Conservation (phyloP, 441 rosid species). For the Erodium moschatum region DNA sequence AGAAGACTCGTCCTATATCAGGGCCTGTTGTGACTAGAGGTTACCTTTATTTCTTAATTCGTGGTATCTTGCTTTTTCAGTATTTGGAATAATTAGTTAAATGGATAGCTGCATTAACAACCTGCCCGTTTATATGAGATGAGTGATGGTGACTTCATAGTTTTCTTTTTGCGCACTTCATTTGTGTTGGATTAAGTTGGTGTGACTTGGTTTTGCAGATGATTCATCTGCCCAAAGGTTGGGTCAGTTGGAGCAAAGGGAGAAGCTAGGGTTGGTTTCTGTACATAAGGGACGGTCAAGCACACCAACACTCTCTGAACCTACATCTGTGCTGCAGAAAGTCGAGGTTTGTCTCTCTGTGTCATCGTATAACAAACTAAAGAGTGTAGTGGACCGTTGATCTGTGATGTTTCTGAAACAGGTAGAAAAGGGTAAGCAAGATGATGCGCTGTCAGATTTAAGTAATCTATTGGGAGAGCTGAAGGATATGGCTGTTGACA, state of each 20-base stretch:
- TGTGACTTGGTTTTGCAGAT: constrained; percentile 31
- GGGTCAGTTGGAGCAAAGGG: constrained; percentile 45
- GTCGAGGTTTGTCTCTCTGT: constrained; percentile 42
- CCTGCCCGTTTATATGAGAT: not conserved
- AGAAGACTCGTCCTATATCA: constrained; percentile 53
- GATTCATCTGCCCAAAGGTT: constrained; percentile 32
- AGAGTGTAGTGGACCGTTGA: not conserved
- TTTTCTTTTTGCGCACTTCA: not conserved
- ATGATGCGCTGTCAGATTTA: constrained; percentile 61
- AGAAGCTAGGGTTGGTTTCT: constrained; percentile 48
- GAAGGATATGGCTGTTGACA: constrained; percentile 76
- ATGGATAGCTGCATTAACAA: not conserved
- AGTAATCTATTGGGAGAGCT: constrained; percentile 67
- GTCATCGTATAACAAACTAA: too few relatives aligned
- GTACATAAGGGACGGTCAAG: constrained; percentile 33
- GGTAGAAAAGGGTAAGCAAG: constrained; percentile 76
- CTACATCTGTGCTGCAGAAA: constrained; percentile 46
- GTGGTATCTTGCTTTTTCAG: not conserved
- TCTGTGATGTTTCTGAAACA: constrained; percentile 26
- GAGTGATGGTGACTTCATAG: not conserved
- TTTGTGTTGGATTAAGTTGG: not conserved
- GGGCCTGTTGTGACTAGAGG: constrained; percentile 75
- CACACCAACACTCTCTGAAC: constrained; percentile 28
- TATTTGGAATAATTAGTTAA: too few relatives aligned
- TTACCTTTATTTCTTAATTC: constrained; percentile 14